Conservation (phyloP, 495 filamentous ascomycete genomes). For the Daldinia bambusicola region DNA sequence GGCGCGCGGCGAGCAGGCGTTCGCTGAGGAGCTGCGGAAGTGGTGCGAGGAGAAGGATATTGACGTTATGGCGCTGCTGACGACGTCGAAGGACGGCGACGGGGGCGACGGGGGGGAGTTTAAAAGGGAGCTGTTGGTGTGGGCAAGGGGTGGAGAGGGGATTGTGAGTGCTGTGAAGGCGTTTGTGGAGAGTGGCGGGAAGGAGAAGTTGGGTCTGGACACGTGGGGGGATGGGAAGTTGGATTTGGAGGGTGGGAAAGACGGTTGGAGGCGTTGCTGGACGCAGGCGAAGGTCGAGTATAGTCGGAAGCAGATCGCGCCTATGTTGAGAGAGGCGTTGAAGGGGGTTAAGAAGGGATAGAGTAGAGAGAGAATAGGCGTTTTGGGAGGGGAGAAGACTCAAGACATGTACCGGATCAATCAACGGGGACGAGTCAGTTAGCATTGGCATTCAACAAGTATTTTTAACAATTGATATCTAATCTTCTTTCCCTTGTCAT, state of each 20-base stretch:
- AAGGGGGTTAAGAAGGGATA: conserved; percentile 42
- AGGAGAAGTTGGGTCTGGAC: conserved; percentile 65
- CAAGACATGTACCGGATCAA: conserved; percentile 2
- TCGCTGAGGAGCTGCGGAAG: conserved; percentile 48
- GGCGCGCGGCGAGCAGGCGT: conserved; percentile 53
- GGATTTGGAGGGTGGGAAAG: conserved; percentile 55
- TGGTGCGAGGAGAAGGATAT: conserved; percentile 70
- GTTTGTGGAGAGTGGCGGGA: conserved; percentile 61
- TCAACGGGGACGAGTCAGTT: background rate
- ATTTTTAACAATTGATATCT: background rate
- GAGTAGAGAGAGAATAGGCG: background rate
- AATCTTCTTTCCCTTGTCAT: background rate
- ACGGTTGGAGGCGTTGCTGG: conserved; percentile 67
- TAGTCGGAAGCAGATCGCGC: conserved; percentile 91
- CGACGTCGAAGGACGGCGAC: conserved; percentile 66
- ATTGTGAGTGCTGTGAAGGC: conserved; percentile 56
- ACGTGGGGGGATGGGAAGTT: conserved; percentile 60
- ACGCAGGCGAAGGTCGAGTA: conserved; percentile 70
- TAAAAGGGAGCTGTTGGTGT: conserved; percentile 77
- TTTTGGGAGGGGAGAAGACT: background rate
- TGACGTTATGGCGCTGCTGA: conserved; percentile 81
- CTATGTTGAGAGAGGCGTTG: conserved; percentile 77
- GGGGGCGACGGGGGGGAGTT: conserved; percentile 65
- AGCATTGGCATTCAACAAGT: background rate
- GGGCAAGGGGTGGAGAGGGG: conserved; percentile 61